These are phyloP conservation scores for Rhynchospora breviuscula DNA, from an alignment of 176 grass and related monocot genomes.

Conservation along the genomic window DNA sequence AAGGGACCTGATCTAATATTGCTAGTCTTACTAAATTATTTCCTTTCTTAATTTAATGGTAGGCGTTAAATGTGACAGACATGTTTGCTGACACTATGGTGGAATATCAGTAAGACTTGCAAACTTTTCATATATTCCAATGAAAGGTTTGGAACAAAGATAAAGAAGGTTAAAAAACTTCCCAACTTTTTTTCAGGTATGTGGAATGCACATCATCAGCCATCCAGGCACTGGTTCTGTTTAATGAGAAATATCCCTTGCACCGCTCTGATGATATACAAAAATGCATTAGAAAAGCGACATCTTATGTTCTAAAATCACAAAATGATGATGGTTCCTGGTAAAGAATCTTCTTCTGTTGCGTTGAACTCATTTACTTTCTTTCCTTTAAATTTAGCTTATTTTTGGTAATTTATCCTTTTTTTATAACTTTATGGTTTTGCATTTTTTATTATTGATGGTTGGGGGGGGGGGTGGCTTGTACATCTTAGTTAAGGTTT, in stretches of 20 bases:
- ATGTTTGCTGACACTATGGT: slow-evolving; percentile 60
- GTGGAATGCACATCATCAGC: slow-evolving; percentile 53
- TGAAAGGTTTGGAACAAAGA: neutral
- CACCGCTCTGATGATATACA: slow-evolving; percentile 35
- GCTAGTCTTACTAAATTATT: neutral
- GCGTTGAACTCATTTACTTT: neutral
- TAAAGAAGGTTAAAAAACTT: slow-evolving; percentile 11
- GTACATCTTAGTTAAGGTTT: neutral
- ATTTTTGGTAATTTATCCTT: neutral
- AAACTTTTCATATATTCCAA: neutral
- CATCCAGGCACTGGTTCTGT: slow-evolving; percentile 39
- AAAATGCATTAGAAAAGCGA: slow-evolving; percentile 31
- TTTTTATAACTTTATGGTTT: neutral
- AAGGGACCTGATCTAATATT: neutral
- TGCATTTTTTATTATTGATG: neutral
- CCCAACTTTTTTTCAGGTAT: slow-evolving; percentile 24
- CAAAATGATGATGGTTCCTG: slow-evolving; percentile 49
- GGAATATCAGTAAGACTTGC: slow-evolving; percentile 54
- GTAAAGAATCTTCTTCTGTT: slow-evolving; percentile 24
- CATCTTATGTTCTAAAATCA: slow-evolving; percentile 25
- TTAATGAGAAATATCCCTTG: slow-evolving; percentile 38
- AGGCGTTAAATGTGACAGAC: slow-evolving; percentile 70
- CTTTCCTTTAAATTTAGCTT: neutral
- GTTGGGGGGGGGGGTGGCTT: neutral
- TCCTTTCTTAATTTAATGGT: slow-evolving; percentile 9